These are phyloP conservation scores for Crithidia expoeki DNA, from an alignment of 208 protist genomes.

Conservation along the genomic window DNA sequence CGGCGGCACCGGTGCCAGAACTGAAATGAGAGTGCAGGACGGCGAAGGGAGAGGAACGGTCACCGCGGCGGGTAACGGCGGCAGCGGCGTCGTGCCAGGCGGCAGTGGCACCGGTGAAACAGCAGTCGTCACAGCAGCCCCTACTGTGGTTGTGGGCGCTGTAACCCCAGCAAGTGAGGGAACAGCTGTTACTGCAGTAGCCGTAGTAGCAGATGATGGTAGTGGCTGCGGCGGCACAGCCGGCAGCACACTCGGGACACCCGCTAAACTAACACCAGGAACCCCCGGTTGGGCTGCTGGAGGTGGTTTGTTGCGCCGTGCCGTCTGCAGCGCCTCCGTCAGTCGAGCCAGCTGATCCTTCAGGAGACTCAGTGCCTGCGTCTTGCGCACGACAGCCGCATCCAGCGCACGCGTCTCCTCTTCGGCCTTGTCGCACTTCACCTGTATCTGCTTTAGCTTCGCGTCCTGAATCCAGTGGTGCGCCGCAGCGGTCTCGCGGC, in stretches of 20 bases:
- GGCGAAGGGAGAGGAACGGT: background rate
- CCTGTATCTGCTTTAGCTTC: constrained; percentile 41
- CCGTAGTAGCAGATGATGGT: background rate
- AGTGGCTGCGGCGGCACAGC: constrained; percentile 7
- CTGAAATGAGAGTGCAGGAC: background rate
- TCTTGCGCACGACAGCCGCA: constrained; percentile 35
- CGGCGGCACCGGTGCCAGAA: background rate
- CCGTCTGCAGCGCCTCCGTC: constrained; percentile 47
- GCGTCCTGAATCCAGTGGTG: constrained; percentile 45
- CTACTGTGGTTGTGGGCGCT: background rate
- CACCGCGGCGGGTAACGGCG: background rate
- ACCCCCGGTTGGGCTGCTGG: background rate
- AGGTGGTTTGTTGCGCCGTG: constrained; percentile 26
- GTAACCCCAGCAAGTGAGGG: background rate
- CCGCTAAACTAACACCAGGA: background rate
- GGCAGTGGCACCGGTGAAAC: constrained; percentile 2
- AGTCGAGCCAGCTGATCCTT: constrained; percentile 45
- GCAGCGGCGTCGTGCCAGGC: constrained; percentile 5
- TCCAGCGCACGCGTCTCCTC: constrained; percentile 48
- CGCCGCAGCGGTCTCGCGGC: constrained; percentile 39
- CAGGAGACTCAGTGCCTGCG: constrained; percentile 43
- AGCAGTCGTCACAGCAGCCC: no score
- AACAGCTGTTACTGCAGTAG: constrained; percentile 1
- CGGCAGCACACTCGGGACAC: background rate
- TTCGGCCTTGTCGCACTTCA: constrained; percentile 34